Evolutionary conservation across 2,329 filamentous ascomycete genomes (phyloP), one percentile per base, ranked within the genome.

Genomic region (Macrophomina phaseolina): DNA sequence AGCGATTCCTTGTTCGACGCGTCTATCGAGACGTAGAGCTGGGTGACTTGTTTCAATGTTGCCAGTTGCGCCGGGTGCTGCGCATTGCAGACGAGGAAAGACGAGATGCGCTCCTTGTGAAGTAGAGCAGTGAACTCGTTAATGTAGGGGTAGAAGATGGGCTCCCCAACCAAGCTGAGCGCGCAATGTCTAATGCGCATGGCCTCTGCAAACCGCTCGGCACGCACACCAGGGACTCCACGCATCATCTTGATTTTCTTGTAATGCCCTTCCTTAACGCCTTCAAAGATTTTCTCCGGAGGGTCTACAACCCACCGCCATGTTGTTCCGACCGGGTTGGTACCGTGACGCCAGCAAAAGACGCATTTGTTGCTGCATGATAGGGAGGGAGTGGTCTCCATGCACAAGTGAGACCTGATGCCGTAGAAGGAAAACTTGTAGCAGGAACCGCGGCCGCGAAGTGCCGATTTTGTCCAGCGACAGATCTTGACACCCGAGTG

Each of bases 371-470:
- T 98, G 69, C 91, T 95, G 84, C 94, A 99, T 9, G 93, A 97
- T 4, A 99, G 87, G 0, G 94, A 97, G 0, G 94, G 94, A 0
- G 94, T 98, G 1, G 94, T 94, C 80, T 99, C 94, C 95, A 99
- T 99, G 80, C 94, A 99, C 69, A 97, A 90, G 76, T 99, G 95
- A 0, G 94, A 97, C 70, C 91, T 88, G 78, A 99, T 99, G 58
- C 94, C 94, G 79, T 99, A 99, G 79, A 99, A 97, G 0, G 92
- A 97, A 79, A 89, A 97, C 76, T 99, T 98, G 85, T 99, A 99
- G 83, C 94, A 99, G 30, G 92, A 97, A 4, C 94, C 95, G 48
- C 94, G 90, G 12, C 94, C 94, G 46, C 94, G 91, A 0, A 98
- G 88, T 9, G 94, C 94, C 1, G 94, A 97, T 80, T 99, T 99